A percentile compares a stretch with the other conserved stretches of the same genome.
Evolutionary conservation across 176 grass and related monocot genomes (phyloP).

Genomic region (Tuctoria greenei): DNA sequence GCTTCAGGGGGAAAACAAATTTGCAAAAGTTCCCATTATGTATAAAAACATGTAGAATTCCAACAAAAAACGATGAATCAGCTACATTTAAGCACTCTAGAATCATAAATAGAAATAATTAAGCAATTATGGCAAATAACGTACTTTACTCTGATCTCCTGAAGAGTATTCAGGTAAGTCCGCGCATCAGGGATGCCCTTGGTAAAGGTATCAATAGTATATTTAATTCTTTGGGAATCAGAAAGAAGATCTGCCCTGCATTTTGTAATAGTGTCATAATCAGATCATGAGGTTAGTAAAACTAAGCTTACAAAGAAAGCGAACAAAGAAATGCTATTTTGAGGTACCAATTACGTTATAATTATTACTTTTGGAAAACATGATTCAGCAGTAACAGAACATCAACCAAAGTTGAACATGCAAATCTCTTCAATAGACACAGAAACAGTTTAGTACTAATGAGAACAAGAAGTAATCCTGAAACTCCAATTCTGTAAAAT

Average conservation of each 20-base stretch:
- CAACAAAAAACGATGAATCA: neutral
- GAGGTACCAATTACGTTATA: neutral
- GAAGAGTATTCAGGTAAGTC: slow-evolving; percentile 76
- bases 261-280: slow-evolving; percentile 22
- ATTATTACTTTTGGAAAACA: neutral
- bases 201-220: slow-evolving; percentile 68
- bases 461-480: neutral
- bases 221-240: slow-evolving; percentile 77
- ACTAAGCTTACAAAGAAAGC: neutral
- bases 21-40: neutral
- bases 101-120: neutral
- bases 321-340: slow-evolving; percentile 10
- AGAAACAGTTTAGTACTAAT: neutral
- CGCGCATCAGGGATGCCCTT: slow-evolving; percentile 87
- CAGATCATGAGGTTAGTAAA: slow-evolving; percentile 5
- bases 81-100: neutral
- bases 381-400: neutral
- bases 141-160: slow-evolving; percentile 90
- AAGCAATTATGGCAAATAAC: neutral
- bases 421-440: neutral
- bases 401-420: neutral
- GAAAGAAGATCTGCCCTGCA: slow-evolving; percentile 81
- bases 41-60: neutral
- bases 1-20: no score
- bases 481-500: neutral